Conservation (phyloP, 495 filamentous ascomycete genomes). For the Podospora anserina region DNA sequence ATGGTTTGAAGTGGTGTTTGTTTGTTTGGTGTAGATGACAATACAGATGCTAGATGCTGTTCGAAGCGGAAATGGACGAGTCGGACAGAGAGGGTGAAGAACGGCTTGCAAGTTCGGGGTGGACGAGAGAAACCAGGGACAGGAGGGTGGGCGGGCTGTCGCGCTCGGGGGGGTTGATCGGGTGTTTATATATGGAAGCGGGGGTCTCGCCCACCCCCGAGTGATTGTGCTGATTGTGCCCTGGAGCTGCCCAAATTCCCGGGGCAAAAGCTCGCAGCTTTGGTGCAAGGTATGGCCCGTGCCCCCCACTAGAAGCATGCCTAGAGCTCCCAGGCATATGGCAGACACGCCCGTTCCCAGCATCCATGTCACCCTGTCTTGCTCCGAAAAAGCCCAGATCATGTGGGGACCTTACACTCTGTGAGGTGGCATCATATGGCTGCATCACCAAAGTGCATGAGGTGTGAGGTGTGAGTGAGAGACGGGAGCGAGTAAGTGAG, state of each 20-base stretch:
- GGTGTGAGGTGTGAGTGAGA: too few relatives aligned
- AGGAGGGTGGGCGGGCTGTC: conserved; percentile 41
- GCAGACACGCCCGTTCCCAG: not conserved
- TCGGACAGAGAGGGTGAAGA: not conserved
- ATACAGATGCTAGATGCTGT: conserved; percentile 13
- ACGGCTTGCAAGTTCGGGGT: not conserved
- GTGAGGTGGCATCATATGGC: not conserved
- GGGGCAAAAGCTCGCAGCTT: conserved; percentile 18
- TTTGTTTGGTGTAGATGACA: conserved; percentile 7
- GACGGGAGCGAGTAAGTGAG: not conserved
- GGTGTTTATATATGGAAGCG: conserved; percentile 49
- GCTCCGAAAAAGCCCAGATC: not conserved
- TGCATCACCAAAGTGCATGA: not conserved
- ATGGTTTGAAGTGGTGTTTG: conserved; percentile 23
- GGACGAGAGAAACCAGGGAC: conserved; percentile 33
- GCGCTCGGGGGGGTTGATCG: conserved; percentile 44
- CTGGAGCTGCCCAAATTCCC: conserved; percentile 24
- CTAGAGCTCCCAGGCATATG: conserved; percentile 9
- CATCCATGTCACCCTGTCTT: not conserved
- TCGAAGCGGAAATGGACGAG: conserved; percentile 15
- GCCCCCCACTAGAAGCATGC: conserved; percentile 17
- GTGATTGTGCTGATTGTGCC: conserved; percentile 35
- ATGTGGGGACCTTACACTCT: conserved; percentile 2
- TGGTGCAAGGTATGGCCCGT: conserved; percentile 23
- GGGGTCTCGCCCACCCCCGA: conserved; percentile 36